Evolutionary conservation across 2,329 filamentous ascomycete species (phyloP).

Genomic region (Fusarium verticillioides): DNA sequence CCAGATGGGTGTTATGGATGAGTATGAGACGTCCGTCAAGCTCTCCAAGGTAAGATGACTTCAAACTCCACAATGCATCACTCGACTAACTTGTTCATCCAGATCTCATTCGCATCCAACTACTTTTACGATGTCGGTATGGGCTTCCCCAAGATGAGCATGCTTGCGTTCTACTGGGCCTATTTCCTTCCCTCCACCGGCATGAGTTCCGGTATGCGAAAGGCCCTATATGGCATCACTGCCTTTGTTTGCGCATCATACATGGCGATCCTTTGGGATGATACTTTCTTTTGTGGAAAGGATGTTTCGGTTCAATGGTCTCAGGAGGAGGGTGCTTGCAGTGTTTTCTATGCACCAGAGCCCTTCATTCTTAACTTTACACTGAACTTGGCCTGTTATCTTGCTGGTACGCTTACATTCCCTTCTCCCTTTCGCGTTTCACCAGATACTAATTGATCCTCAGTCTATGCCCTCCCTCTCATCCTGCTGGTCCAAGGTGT

Average conservation of each 20-base stretch:
- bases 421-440: fast-evolving
- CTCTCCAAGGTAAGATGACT: constrained; percentile 45
- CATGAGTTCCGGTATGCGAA: constrained; percentile 44
- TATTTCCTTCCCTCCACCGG: constrained; percentile 44
- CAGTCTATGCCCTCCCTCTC: constrained; percentile 49
- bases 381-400: constrained; percentile 48
- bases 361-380: constrained; percentile 52
- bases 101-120: constrained; percentile 51
- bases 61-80: fast-evolving
- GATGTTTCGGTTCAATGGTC: constrained; percentile 51
- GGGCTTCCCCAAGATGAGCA: constrained; percentile 51
- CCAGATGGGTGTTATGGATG: constrained; percentile 47
- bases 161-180: constrained; percentile 51
- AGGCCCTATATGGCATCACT: constrained; percentile 46
- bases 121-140: constrained; percentile 53
- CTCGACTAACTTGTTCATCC: not conserved
- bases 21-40: constrained; percentile 44
- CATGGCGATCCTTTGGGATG: constrained; percentile 47
- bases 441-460: not conserved
- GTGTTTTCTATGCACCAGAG: constrained; percentile 49
- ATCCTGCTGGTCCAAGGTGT: constrained; percentile 45
- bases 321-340: constrained; percentile 50
- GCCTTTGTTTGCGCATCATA: constrained; percentile 48
- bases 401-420: constrained; percentile 40
- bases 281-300: constrained; percentile 51